phyloP scores from a whole-genome alignment of 371 early-diverging fungal genomes.

The Sanchytrium tribonematis region DNA sequence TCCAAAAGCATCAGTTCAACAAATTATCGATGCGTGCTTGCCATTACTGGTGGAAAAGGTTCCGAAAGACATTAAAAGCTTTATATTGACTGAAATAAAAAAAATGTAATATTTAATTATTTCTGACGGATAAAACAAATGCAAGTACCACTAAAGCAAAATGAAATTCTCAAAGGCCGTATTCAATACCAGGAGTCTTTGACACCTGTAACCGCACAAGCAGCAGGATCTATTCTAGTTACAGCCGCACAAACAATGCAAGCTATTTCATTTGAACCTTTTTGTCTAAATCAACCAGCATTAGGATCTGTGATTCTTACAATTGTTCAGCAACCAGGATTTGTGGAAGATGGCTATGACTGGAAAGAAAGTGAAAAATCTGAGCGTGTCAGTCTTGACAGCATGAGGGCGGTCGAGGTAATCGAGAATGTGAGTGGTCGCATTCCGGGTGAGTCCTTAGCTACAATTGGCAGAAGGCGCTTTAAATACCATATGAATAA shows the following conservation, averaged over 20 bases:
- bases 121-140: neutral
- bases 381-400: neutral
- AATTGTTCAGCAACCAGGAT: neutral
- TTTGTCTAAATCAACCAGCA: neutral
- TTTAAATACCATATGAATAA: neutral
- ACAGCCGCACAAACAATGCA: neutral
- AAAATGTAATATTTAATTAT: neutral
- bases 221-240: neutral
- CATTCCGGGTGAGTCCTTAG: neutral
- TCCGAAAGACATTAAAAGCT: neutral
- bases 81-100: neutral
- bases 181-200: neutral
- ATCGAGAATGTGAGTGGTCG: neutral
- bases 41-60: neutral
- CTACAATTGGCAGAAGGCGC: neutral
- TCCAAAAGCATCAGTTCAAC: neutral
- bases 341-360: neutral
- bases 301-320: slow-evolving; percentile 1
- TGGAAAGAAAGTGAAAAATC: neutral
- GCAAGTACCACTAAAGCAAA: neutral
- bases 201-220: neutral
- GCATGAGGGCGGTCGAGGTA: neutral
- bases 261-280: neutral
- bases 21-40: neutral
- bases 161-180: neutral